These are phyloP conservation scores for Ceriops decandra DNA, from an alignment of 345 rosid genomes.

Conservation along the genomic window DNA sequence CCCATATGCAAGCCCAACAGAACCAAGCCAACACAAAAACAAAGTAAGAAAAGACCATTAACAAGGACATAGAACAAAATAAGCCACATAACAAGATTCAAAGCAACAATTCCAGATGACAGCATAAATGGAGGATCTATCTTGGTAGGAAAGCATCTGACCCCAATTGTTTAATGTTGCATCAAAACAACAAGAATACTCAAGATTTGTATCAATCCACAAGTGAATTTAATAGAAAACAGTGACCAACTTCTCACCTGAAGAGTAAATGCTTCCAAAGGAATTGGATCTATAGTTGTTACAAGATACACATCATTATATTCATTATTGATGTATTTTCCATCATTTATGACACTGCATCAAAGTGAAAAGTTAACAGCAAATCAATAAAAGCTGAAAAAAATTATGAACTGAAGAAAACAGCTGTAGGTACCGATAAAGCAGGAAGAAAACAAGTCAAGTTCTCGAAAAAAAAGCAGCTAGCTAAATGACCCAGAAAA, in stretches of 20 bases:
- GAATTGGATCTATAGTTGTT: constrained; percentile 75
- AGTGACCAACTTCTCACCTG: constrained; percentile 51
- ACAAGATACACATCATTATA: constrained; percentile 82
- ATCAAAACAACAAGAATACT: no score
- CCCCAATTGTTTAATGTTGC: no score
- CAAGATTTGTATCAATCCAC: no score
- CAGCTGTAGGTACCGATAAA: neutral
- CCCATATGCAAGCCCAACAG: no score
- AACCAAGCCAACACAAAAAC: no score
- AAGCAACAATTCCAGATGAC: no score
- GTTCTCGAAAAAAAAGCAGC: neutral
- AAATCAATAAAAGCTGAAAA: neutral
- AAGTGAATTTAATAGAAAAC: neutral
- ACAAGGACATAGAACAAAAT: no score
- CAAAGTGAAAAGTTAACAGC: constrained; percentile 12
- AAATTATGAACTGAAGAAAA: constrained; percentile 2
- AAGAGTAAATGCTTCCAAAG: constrained; percentile 82
- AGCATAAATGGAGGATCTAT: neutral
- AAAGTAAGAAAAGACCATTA: no score
- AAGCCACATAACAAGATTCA: no score
- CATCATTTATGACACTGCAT: constrained; percentile 73
- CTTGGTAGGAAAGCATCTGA: neutral
- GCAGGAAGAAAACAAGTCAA: neutral
- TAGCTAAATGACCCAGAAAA: neutral
- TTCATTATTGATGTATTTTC: constrained; percentile 82